Conservation (phyloP, 2,329 filamentous ascomycete genomes). For the Penicillium sp. region DNA sequence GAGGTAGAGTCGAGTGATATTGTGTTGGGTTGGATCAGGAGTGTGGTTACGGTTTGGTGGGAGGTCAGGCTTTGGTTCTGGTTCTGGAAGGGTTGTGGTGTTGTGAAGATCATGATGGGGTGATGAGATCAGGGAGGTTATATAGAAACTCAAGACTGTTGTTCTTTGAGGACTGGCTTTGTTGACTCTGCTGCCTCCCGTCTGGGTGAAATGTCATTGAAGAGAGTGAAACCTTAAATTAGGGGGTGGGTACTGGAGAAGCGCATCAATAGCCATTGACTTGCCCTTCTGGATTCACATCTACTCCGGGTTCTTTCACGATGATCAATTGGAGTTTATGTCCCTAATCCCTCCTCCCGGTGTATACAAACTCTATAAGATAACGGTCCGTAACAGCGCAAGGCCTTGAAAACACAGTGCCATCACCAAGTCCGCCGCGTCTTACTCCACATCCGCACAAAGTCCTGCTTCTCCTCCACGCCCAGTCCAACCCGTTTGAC, state of each 20-base stretch:
- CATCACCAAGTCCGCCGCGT: constrained; percentile 35
- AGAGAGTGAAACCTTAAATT: neutral
- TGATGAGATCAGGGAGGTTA: neutral
- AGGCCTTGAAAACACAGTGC: neutral
- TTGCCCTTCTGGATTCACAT: neutral
- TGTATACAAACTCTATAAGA: neutral
- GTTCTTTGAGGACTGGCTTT: neutral
- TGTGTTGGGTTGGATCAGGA: neutral
- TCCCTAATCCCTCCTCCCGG: neutral
- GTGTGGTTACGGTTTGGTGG: no score
- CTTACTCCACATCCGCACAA: constrained; percentile 71
- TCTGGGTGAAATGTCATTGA: neutral
- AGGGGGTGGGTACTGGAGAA: neutral
- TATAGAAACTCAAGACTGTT: no score
- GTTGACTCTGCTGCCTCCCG: neutral
- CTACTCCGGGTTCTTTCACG: neutral
- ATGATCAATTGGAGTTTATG: neutral
- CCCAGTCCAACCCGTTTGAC: constrained; percentile 88
- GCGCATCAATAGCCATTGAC: no score
- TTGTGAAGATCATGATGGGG: neutral
- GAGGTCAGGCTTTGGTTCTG: no score
- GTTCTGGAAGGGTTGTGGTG: neutral
- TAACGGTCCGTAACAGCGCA: neutral
- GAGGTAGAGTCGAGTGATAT: neutral
- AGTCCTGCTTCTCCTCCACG: constrained; percentile 77